Conservation (phyloP, 495 filamentous ascomycete species). For the Neurospora sp. region DNA sequence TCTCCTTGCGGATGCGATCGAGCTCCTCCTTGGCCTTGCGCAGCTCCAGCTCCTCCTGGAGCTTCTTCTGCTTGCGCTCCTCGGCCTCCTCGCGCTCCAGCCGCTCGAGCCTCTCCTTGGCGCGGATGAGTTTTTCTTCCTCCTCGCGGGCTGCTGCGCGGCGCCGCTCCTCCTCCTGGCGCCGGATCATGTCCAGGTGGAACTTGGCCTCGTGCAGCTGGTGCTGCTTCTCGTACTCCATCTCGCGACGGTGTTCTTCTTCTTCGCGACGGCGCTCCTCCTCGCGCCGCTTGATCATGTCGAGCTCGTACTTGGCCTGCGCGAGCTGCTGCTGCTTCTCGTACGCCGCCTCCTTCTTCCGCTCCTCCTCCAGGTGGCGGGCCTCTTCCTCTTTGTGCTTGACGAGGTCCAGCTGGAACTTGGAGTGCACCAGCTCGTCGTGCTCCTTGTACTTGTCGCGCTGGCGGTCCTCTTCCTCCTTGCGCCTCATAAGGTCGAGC, state of each 20-base stretch:
- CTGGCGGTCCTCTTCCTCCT: constrained; percentile 32
- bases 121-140: constrained; percentile 24
- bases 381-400: constrained; percentile 23
- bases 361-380: constrained; percentile 36
- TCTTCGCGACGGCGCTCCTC: constrained; percentile 14
- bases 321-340: constrained; percentile 20
- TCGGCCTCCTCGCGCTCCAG: constrained; percentile 27
- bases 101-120: constrained; percentile 14
- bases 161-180: constrained; percentile 19
- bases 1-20: constrained; percentile 30
- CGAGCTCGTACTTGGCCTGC: constrained; percentile 27
- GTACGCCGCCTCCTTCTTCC: constrained; percentile 36
- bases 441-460: constrained; percentile 28
- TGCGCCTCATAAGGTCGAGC: constrained; percentile 19
- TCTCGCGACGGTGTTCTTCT: constrained; percentile 1
- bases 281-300: constrained; percentile 27
- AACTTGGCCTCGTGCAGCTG: constrained; percentile 25
- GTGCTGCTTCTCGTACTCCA: constrained; percentile 17
- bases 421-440: constrained; percentile 42
- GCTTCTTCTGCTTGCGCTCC: constrained; percentile 29
- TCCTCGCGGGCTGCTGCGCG: constrained; percentile 23
- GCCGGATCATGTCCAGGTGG: constrained; percentile 36
- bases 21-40: constrained; percentile 36
- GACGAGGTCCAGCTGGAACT: constrained; percentile 7
- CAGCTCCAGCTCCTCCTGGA: constrained; percentile 33